A percentile compares a stretch with the other conserved stretches of the same genome.
These are phyloP conservation scores for Ustilago trichophora DNA, from an alignment of 1,284 basidiomycete species.

Conservation along the genomic window DNA sequence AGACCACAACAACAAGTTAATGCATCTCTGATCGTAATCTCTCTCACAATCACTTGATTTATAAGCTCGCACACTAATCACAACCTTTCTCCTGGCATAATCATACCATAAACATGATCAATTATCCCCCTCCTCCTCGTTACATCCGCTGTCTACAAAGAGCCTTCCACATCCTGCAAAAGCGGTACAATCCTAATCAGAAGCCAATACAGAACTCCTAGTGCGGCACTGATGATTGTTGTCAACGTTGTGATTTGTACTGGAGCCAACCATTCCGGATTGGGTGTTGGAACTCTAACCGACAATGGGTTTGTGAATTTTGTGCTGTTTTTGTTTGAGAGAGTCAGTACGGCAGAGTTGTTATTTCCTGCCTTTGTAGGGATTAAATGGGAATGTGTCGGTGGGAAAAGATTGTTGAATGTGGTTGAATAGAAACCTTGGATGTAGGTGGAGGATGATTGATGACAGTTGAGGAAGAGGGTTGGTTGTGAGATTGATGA, in stretches of 20 bases:
- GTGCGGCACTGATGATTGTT: background rate
- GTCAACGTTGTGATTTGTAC: conserved; percentile 13
- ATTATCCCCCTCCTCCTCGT: background rate
- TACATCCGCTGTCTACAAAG: background rate
- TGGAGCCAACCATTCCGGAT: background rate
- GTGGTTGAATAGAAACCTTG: conserved; percentile 7
- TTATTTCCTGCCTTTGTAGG: background rate
- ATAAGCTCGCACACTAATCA: too few species aligned
- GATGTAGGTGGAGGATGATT: background rate
- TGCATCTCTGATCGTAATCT: too few species aligned
- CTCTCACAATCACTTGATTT: too few species aligned
- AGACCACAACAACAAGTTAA: too few species aligned
- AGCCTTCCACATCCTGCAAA: conserved; percentile 11
- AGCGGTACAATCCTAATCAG: conserved; percentile 1
- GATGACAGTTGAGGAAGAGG: conserved; percentile 11
- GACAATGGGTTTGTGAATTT: background rate
- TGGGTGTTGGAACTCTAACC: conserved; percentile 4
- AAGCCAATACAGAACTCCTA: conserved; percentile 6
- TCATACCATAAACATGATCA: too few species aligned
- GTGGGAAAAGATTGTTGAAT: conserved; percentile 9
- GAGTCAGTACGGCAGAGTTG: background rate
- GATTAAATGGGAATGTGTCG: conserved; percentile 15
- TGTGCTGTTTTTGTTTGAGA: background rate
- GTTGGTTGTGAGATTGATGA: background rate
- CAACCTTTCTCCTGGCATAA: too few species aligned